Conservation (phyloP, 2,329 filamentous ascomycete species). For the Hypoxylon sp. region DNA sequence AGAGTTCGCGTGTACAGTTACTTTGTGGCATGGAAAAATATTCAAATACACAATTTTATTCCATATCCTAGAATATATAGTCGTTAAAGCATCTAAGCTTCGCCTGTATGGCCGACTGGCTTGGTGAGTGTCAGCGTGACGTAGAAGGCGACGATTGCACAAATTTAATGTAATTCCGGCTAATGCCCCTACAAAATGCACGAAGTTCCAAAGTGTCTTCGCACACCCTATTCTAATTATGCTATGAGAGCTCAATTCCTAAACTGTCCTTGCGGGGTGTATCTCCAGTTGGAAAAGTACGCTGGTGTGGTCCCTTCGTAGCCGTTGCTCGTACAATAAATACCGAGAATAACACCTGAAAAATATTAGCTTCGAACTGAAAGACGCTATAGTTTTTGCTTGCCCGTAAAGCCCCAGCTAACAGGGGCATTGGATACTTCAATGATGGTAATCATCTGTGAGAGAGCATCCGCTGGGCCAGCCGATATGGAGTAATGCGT, state of each 20-base stretch:
- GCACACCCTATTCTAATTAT: not conserved
- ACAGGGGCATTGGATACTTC: conserved; percentile 54
- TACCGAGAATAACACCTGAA: conserved; percentile 62
- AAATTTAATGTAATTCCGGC: too few relatives aligned
- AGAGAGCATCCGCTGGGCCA: conserved; percentile 51
- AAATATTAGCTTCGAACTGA: conserved; percentile 17
- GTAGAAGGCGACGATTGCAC: not conserved
- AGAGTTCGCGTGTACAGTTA: too few relatives aligned
- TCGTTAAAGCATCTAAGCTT: too few relatives aligned
- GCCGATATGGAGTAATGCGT: conserved; percentile 60
- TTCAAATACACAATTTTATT: too few relatives aligned
- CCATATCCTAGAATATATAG: too few relatives aligned
- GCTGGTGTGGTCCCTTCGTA: conserved; percentile 57
- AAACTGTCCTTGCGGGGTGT: conserved; percentile 55
- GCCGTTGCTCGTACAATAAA: conserved; percentile 67
- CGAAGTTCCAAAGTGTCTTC: too few relatives aligned
- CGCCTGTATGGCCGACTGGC: too few relatives aligned
- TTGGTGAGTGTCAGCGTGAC: too few relatives aligned
- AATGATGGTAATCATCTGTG: conserved; percentile 51
- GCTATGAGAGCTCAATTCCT: conserved; percentile 44
- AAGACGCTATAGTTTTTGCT: conserved; percentile 26
- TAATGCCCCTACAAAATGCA: too few relatives aligned
- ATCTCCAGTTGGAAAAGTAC: conserved; percentile 63
- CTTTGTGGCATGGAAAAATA: too few relatives aligned
- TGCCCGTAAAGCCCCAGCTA: conserved; percentile 58